A percentile compares a stretch with the other conserved stretches of the same genome.
These are phyloP conservation scores for Apiospora kogelbergensis DNA, from an alignment of 2,329 filamentous ascomycete species.

Conservation along the genomic window DNA sequence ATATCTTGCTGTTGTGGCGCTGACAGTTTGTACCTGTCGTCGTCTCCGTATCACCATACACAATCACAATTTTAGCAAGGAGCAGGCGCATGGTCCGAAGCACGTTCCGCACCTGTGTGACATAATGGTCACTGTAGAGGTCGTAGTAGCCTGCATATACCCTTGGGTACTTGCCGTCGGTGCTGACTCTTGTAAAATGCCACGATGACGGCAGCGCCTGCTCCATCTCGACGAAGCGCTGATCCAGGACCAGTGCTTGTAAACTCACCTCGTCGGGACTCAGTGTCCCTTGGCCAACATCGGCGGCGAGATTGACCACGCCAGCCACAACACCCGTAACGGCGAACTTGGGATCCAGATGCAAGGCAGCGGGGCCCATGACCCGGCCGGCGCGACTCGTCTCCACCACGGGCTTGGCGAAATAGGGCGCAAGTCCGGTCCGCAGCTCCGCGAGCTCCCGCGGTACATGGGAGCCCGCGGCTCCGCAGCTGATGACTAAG, in stretches of 20 bases:
- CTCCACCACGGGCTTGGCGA: no score
- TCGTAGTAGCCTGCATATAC: conserved; percentile 20
- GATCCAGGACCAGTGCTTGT: background rate
- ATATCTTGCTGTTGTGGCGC: no score
- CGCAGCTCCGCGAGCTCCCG: conserved; percentile 8
- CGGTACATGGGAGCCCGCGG: conserved; percentile 17
- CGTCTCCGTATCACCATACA: background rate
- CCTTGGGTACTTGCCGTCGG: background rate
- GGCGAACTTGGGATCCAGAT: conserved; percentile 21
- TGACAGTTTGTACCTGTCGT: no score
- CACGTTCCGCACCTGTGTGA: conserved; percentile 24
- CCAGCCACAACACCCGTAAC: conserved; percentile 18
- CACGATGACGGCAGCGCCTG: conserved; percentile 14
- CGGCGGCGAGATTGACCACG: conserved; percentile 19
- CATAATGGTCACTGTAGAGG: conserved; percentile 20
- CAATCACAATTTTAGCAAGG: conserved; percentile 15
- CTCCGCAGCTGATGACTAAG: conserved; percentile 14
- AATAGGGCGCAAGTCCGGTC: background rate
- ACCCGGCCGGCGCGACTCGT: background rate
- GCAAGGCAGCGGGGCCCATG: conserved; percentile 7
- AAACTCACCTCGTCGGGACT: background rate
- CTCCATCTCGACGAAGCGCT: conserved; percentile 12
- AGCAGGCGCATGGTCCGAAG: conserved; percentile 22
- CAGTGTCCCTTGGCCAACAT: conserved; percentile 15
- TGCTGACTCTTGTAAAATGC: conserved; percentile 5